phyloP scores from a whole-genome alignment of 306 rosid species.

The Prunus armeniaca region DNA sequence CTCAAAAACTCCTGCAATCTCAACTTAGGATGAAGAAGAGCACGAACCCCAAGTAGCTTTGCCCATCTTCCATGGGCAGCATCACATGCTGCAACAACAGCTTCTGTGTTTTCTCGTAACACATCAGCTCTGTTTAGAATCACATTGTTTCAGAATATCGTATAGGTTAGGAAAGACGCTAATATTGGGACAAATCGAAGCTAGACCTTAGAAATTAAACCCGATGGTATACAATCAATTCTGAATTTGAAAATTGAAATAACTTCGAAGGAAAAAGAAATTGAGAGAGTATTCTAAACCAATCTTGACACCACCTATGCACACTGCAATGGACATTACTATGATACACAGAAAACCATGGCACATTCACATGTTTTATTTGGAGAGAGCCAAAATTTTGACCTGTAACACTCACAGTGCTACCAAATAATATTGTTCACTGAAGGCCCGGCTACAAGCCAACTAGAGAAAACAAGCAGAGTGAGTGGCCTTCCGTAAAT shows the following conservation, averaged over 20 bases:
- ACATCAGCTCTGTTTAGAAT: constrained; percentile 94
- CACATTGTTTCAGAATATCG: constrained; percentile 54
- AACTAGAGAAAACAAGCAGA: background rate
- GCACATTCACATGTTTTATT: background rate
- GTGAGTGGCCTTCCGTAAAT: background rate
- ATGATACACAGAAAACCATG: background rate
- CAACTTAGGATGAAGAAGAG: constrained; percentile 90
- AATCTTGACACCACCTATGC: background rate
- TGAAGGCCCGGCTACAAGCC: background rate
- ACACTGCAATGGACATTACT: background rate
- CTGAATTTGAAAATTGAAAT: background rate
- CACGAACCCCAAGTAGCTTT: constrained; percentile 96
- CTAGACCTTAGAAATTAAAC: constrained; percentile 6
- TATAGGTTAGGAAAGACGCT: constrained; percentile 28
- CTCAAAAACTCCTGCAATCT: constrained; percentile 88
- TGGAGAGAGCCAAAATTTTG: background rate
- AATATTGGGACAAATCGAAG: constrained; percentile 11
- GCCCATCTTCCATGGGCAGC: constrained; percentile 99
- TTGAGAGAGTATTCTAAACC: background rate
- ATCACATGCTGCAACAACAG: constrained; percentile 99
- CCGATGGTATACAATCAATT: background rate
- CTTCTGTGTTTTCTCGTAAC: constrained; percentile 99
- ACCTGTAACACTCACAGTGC: background rate
- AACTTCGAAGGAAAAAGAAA: background rate
- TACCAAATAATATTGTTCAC: background rate